Evolutionary conservation across 352 stramenopile species (phyloP).

Genomic region (Globisporangium mamillatum): DNA sequence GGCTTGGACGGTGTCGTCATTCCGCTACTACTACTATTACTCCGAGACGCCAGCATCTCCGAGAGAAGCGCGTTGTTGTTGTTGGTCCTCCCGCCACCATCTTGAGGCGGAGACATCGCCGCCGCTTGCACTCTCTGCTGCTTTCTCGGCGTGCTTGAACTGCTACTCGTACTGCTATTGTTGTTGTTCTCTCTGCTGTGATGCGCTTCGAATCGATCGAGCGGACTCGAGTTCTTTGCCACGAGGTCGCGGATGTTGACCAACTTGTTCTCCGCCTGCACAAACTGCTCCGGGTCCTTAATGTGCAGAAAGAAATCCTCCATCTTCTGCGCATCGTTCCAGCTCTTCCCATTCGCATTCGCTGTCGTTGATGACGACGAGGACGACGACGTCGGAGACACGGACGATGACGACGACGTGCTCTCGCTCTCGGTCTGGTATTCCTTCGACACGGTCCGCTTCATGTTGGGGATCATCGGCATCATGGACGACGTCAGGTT

Average conservation of each 20-base stretch:
- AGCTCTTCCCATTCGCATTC: slow-evolving; percentile 9
- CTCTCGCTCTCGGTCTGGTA: slow-evolving; percentile 9
- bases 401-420: slow-evolving; percentile 22
- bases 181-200: background rate
- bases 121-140: slow-evolving; percentile 9
- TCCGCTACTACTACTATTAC: background rate
- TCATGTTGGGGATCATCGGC: slow-evolving; percentile 21
- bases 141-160: slow-evolving; percentile 6
- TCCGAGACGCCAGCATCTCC: slow-evolving; percentile 19
- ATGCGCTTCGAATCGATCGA: slow-evolving; percentile 12
- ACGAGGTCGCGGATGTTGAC: slow-evolving; percentile 61
- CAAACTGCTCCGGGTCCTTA: slow-evolving; percentile 28
- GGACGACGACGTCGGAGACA: slow-evolving; percentile 6
- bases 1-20: background rate
- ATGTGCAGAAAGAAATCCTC: slow-evolving; percentile 59
- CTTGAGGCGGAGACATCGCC: background rate
- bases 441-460: slow-evolving; percentile 11
- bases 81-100: background rate
- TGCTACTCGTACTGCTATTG: slow-evolving; percentile 6
- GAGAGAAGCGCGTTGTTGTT: slow-evolving; percentile 22
- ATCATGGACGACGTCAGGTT: slow-evolving; percentile 1
- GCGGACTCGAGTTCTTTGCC: slow-evolving; percentile 23
- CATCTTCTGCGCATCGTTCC: slow-evolving; percentile 54
- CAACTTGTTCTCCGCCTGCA: slow-evolving; percentile 41
- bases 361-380: slow-evolving; percentile 1